A percentile compares a stretch with the other conserved stretches of the same genome.
These are phyloP conservation scores for Poteriospumella lacustris DNA, from an alignment of 108 stramenopile species.

Conservation along the genomic window DNA sequence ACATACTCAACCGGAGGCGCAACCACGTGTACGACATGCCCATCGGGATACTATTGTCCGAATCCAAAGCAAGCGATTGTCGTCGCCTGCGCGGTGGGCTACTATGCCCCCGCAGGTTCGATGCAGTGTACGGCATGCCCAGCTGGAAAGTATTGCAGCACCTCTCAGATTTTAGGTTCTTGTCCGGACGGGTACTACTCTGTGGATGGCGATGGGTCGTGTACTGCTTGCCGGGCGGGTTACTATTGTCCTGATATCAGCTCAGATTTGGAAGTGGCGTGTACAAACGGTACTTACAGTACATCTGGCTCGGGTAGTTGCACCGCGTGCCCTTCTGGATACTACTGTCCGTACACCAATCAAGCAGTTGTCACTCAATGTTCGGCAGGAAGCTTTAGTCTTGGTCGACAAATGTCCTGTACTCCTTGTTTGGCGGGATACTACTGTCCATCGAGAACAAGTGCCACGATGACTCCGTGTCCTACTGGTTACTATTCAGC, in stretches of 20 bases:
- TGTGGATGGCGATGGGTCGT: constrained; percentile 19
- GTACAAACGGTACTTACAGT: constrained; percentile 28
- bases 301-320: constrained; percentile 21
- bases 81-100: neutral
- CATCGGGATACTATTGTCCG: neutral
- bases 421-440: constrained; percentile 1
- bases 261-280: constrained; percentile 24
- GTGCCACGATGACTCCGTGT: neutral
- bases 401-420: constrained; percentile 1
- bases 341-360: constrained; percentile 39
- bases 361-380: neutral
- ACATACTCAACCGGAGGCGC: neutral
- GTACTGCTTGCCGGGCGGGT: constrained; percentile 45
- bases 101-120: neutral
- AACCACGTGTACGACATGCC: neutral
- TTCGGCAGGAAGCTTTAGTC: neutral
- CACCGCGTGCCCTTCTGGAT: constrained; percentile 47
- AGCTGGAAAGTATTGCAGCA: too few species aligned
- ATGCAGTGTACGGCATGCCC: too few species aligned
- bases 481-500: neutral
- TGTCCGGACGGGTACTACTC: neutral
- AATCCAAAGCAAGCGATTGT: neutral
- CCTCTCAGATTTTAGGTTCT: too few species aligned
- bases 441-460: constrained; percentile 1
- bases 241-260: constrained; percentile 46